These are phyloP conservation scores for Cytospora schulzeri DNA, from an alignment of 2,329 filamentous ascomycete species.

Conservation along the genomic window DNA sequence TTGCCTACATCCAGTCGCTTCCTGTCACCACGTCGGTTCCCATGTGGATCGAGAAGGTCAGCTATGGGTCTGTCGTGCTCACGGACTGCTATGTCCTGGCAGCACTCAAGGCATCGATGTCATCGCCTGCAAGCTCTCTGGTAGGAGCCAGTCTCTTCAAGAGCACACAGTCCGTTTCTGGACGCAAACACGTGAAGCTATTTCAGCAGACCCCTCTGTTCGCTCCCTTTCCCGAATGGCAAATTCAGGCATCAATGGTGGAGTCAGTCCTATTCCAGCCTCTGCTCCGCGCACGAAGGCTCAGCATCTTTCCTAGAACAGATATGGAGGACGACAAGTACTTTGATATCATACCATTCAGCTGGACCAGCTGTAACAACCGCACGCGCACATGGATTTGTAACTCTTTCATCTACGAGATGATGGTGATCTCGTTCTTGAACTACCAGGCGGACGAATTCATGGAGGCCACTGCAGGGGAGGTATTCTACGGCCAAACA, in stretches of 20 bases:
- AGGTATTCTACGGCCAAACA: neutral
- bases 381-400: neutral
- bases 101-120: too few relatives aligned
- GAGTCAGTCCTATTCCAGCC: neutral
- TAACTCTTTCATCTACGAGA: too few relatives aligned
- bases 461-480: neutral
- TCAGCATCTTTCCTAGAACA: neutral
- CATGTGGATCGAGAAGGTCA: too few relatives aligned
- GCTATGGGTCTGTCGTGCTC: too few relatives aligned
- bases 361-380: neutral
- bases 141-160: too few relatives aligned
- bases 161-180: too few relatives aligned
- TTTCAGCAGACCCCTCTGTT: neutral
- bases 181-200: neutral
- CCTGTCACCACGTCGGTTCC: too few relatives aligned
- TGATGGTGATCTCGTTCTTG: neutral
- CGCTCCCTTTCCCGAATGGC: neutral
- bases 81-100: too few relatives aligned
- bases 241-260: neutral
- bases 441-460: slow-evolving; percentile 6
- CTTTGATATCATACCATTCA: neutral
- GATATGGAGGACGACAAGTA: neutral
- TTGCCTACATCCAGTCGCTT: too few relatives aligned
- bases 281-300: neutral
- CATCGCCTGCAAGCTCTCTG: too few relatives aligned